Percentiles rank a stretch among this genome's conserved stretches.
Conservation (phyloP, 768 basidiomycete species). For the Piloderma croceum region DNA sequence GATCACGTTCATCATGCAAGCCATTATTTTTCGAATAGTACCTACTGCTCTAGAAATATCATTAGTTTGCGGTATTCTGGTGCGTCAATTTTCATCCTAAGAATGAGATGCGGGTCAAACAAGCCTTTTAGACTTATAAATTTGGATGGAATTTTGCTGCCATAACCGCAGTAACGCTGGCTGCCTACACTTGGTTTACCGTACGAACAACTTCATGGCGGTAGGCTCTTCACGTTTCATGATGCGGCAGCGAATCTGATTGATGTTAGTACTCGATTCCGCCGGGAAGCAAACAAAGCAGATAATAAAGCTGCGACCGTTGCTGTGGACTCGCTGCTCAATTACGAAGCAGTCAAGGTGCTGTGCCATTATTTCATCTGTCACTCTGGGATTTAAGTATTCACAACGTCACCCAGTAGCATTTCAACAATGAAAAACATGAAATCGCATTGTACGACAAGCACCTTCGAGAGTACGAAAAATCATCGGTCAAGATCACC, state of each 20-base stretch:
- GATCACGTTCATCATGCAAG: slow-evolving; percentile 90
- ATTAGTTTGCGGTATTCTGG: slow-evolving; percentile 96
- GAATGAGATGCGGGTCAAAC: slow-evolving; percentile 5
- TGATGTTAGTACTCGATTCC: slow-evolving; percentile 72
- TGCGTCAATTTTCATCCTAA: slow-evolving; percentile 30
- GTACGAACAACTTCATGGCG: slow-evolving; percentile 95
- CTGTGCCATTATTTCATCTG: slow-evolving; percentile 5
- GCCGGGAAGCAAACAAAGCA: slow-evolving; percentile 90
- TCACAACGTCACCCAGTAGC: slow-evolving; percentile 56
- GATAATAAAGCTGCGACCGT: slow-evolving; percentile 95
- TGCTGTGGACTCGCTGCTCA: slow-evolving; percentile 93
- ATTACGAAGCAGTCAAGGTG: slow-evolving; percentile 98
- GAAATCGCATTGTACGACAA: slow-evolving; percentile 91
- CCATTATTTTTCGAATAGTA: slow-evolving; percentile 89
- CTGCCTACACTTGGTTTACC: slow-evolving; percentile 94
- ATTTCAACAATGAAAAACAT: slow-evolving; percentile 95
- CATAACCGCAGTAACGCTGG: slow-evolving; percentile 79
- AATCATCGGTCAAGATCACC: slow-evolving; percentile 89
- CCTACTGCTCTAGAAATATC: slow-evolving; percentile 95
- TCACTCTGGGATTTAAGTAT: no score
- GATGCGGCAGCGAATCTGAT: neutral
- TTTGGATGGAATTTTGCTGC: slow-evolving; percentile 98
- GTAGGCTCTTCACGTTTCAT: slow-evolving; percentile 31
- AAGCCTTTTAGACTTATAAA: slow-evolving; percentile 71
- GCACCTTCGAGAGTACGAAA: slow-evolving; percentile 81